These are phyloP conservation scores for Rhizophagus sp. DNA, from an alignment of 192 early-diverging fungal species.

Conservation along the genomic window DNA sequence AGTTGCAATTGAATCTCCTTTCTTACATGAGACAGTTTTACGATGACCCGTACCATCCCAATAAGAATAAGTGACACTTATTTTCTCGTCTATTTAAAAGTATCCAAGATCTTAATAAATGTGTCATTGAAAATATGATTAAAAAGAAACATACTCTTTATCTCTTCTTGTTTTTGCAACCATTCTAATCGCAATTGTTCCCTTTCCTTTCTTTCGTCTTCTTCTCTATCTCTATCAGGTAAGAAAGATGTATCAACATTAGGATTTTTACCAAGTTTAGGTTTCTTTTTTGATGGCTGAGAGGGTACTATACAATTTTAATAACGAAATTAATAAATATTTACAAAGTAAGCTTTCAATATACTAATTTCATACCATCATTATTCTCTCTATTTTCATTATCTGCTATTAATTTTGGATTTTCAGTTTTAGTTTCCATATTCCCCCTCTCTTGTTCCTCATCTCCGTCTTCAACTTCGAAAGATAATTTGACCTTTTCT, in stretches of 20 bases:
- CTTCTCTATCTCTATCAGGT: constrained; percentile 88
- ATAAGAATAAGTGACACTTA: constrained; percentile 88
- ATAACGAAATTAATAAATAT: not conserved
- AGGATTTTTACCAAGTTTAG: constrained; percentile 79
- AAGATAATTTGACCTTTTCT: constrained; percentile 69
- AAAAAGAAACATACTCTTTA: constrained; percentile 64
- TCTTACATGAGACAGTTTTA: constrained; percentile 65
- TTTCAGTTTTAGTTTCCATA: constrained; percentile 26
- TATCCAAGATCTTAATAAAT: too few species aligned
- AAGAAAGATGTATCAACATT: constrained; percentile 90
- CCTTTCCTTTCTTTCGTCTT: constrained; percentile 65
- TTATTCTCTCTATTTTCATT: constrained; percentile 33
- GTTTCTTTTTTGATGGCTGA: constrained; percentile 38
- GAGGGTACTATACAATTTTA: too few species aligned
- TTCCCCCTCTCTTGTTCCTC: constrained; percentile 39
- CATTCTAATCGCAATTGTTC: constrained; percentile 81
- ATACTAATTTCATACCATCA: not conserved
- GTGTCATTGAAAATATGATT: too few species aligned
- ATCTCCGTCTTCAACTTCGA: constrained; percentile 51
- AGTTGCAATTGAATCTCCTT: constrained; percentile 84
- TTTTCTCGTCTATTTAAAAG: constrained; percentile 59
- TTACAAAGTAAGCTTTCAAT: not conserved
- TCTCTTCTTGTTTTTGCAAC: constrained; percentile 77
- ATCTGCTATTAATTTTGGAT: constrained; percentile 24
- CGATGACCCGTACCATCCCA: constrained; percentile 98